Conservation (phyloP, 192 early-diverging fungal species). For the Coemansia sp. region DNA sequence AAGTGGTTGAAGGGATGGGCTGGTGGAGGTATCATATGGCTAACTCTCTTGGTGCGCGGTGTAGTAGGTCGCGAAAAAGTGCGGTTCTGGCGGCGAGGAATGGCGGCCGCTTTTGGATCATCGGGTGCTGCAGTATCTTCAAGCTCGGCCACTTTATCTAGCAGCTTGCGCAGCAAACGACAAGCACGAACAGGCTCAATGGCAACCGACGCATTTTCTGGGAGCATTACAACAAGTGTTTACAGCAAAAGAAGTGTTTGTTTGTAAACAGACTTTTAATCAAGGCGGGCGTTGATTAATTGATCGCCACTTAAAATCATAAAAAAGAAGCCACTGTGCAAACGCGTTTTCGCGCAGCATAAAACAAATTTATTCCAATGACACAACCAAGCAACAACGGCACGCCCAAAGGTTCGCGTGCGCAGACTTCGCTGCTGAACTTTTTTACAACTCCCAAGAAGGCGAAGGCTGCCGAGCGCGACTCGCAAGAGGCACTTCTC, state of each 20-base stretch:
- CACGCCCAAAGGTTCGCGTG: constrained; percentile 38
- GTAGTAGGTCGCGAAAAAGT: too few relatives aligned
- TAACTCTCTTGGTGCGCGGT: not conserved
- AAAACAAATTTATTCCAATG: constrained; percentile 9
- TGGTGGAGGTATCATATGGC: constrained; percentile 14
- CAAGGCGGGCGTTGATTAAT: too few relatives aligned
- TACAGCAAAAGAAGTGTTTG: not conserved
- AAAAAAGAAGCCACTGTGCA: too few relatives aligned
- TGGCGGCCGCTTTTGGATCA: not conserved
- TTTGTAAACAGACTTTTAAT: not conserved
- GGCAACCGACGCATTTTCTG: constrained; percentile 24
- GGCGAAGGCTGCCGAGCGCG: not conserved
- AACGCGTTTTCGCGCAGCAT: too few relatives aligned
- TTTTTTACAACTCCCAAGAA: constrained; percentile 43
- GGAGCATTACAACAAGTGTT: constrained; percentile 13
- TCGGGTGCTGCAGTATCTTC: constrained; percentile 10
- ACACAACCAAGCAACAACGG: constrained; percentile 16
- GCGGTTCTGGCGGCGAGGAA: not conserved
- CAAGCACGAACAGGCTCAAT: constrained; percentile 24
- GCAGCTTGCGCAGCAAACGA: constrained; percentile 43
- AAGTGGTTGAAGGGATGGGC: constrained; percentile 32
- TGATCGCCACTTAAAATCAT: too few relatives aligned
- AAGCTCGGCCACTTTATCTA: constrained; percentile 38
- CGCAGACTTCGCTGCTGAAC: constrained; percentile 43
- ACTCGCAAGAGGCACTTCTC: constrained; percentile 47